phyloP scores from a whole-genome alignment of 768 basidiomycete species.

The Dendrothele bispora region DNA sequence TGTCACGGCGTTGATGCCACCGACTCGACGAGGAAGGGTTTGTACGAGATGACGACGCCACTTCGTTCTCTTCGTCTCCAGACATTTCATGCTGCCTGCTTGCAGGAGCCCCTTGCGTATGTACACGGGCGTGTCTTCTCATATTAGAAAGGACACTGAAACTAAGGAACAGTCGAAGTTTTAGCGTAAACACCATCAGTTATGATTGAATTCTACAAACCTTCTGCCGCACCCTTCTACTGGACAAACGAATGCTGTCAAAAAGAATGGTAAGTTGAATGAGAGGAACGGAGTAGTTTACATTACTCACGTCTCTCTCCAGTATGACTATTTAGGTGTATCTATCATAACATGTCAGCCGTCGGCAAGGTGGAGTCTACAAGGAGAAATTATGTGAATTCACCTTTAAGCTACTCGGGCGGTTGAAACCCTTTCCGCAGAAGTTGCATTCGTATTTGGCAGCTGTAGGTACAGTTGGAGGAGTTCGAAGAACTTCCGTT shows the following conservation, averaged over 20 bases:
- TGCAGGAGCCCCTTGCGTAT: constrained; percentile 32
- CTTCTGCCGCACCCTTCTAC: constrained; percentile 73
- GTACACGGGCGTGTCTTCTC: constrained; percentile 81
- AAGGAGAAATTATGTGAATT: constrained; percentile 10
- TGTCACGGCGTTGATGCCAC: constrained; percentile 32
- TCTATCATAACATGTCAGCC: constrained; percentile 40
- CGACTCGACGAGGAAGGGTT: constrained; percentile 13
- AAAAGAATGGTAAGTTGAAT: constrained; percentile 7
- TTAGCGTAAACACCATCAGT: too few species aligned
- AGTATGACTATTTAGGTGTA: constrained; percentile 82
- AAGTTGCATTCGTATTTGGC: constrained; percentile 75
- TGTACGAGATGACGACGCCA: constrained; percentile 21
- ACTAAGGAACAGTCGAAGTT: too few species aligned
- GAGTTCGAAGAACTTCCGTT: not conserved
- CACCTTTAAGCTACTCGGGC: constrained; percentile 83
- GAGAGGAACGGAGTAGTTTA: constrained; percentile 1
- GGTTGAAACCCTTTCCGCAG: constrained; percentile 80
- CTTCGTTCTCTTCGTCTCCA: constrained; percentile 47
- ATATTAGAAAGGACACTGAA: constrained; percentile 90
- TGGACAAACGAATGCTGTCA: constrained; percentile 71
- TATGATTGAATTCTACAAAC: too few species aligned
- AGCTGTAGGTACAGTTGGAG: constrained; percentile 22
- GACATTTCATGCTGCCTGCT: constrained; percentile 35
- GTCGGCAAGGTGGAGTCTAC: constrained; percentile 8
- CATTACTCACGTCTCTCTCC: constrained; percentile 77